Percentiles rank a stretch among this genome's conserved stretches.
Conservation (phyloP, 257 asterid genomes). For the Solanum chmielewskii region DNA sequence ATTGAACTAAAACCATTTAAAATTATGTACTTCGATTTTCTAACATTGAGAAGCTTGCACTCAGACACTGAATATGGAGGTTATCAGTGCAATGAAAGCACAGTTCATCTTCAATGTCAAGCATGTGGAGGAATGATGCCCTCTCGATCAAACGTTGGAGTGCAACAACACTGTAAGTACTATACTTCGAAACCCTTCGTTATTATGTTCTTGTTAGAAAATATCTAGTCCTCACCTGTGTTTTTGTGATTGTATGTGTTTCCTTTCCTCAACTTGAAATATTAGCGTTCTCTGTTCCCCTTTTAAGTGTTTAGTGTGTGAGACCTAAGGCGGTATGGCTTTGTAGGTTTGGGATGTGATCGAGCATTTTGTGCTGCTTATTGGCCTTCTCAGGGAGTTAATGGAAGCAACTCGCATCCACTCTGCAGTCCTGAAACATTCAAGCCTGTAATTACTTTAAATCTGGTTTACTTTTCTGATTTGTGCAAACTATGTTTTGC, state of each 20-base stretch:
- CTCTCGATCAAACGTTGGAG: slow-evolving; percentile 44
- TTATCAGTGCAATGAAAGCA: slow-evolving; percentile 60
- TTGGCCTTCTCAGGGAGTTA: slow-evolving; percentile 71
- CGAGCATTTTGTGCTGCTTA: slow-evolving; percentile 96
- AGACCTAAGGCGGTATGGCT: not conserved
- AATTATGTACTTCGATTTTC: not conserved
- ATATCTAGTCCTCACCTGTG: not conserved
- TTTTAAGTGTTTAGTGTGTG: not conserved
- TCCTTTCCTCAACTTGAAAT: not conserved
- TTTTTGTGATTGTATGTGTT: not conserved
- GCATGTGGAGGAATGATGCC: slow-evolving; percentile 96
- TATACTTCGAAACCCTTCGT: not conserved
- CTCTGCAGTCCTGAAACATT: slow-evolving; percentile 60
- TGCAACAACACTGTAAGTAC: slow-evolving; percentile 72
- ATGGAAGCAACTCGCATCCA: slow-evolving; percentile 31
- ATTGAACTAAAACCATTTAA: not conserved
- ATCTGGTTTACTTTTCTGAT: not conserved
- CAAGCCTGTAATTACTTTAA: slow-evolving; percentile 50
- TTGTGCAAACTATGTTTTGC: not conserved
- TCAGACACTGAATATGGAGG: slow-evolving; percentile 63
- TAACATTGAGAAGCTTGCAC: slow-evolving; percentile 1
- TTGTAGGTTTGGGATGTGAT: slow-evolving; percentile 92
- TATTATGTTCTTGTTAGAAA: not conserved
- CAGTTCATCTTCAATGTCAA: slow-evolving; percentile 89
- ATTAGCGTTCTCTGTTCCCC: not conserved